Base-by-base conservation (phyloP, 2,329 filamentous ascomycete genomes). In the Colletotrichum sidae region DNA sequence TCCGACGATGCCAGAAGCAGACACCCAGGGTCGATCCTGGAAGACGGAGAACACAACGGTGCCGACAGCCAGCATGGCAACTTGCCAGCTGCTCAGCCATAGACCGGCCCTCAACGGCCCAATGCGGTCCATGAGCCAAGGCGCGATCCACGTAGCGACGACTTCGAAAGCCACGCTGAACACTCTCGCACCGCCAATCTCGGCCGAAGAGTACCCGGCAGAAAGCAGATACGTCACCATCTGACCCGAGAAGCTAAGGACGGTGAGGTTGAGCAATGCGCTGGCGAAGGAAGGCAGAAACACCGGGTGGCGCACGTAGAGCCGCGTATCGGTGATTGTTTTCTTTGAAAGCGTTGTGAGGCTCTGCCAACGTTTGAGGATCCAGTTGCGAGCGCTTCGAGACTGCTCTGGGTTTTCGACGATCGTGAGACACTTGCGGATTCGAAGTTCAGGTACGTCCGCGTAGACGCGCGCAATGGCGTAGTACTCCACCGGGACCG, bases 11-110 rank as follows among this genome's bases (percentile, higher is more conserved):
- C 81, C 79, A 0, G 77, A 75, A 0, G 84, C 84, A 0, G 84
- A 79, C 1, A 81, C 9, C 49, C 81, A 6, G 15, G 61, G 52
- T 47, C 68, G 12, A 67, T 69, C 8, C 71, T 69, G 38, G 67
- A 35, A 57, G 3, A 71, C 57, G 45, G 59, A 51, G 15, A 56
- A 62, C 13, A 59, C 34, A 5, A 69, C 66, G 1, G 80, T 72
- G 0, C 76, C 82, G 0, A 68, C 78, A 1, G 76, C 77, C 13
- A 86, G 74, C 66, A 83, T 86, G 4, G 80, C 44, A 10, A 88
- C 79, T 70, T 92, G 88, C 83, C 86, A 89, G 58, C 83, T 86
- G 34, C 90, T 71, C 67, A 86, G 86, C 90, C 90, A 92, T 2
- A 91, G 78, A 0, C 89, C 90, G 0, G 84, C 81, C 13, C 90